Base-by-base conservation (phyloP, 23 red algal genomes). In the Gracilaria caudata region DNA sequence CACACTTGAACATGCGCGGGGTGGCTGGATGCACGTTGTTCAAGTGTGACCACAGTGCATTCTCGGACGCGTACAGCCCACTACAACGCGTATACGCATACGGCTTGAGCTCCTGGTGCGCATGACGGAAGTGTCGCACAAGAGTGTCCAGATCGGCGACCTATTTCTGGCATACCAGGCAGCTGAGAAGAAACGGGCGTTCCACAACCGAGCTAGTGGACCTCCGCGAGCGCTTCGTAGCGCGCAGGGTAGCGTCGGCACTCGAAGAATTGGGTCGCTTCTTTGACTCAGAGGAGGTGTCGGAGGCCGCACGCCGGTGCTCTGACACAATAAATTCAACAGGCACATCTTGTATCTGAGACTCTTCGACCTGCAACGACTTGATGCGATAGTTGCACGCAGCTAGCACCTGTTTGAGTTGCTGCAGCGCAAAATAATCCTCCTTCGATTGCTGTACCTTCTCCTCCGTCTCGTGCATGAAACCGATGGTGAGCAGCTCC, bases 81-180 rank as follows among this genome's bases (percentile, higher is more conserved):
- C 74, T 60, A 55, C 85, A 89, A 20, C 68, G 64, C 36, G 85
- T 71, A 66, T 73, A 89, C 20, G 55, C 45, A 59, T 75, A 89
- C 29, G 85, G 66, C 56, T 89, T 89, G 33, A 64, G 72, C 28
- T 89, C 85, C 74, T 89, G 85, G 19, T 89, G 85, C 3, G 61
- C 45, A 29, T 89, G 85, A 78, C 85, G 85, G 38, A 89, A 89
- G 56, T 89, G 85, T 38, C 85, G 68, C 16, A 89, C 85, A 14
- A 89, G 85, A 19, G 68, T 89, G 12, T 61, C 72, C n/a, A 64
- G 28, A n/a, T 89, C 85, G 33, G 85, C 28, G 33, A 89, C 60
- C 13, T 37, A 59, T 34, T 78, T 89, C 13, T 14, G 29, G 38
- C 85, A 89, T 10, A 89, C 74, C 11, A 73, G 73, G 49, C 85